Percentiles rank a stretch among this genome's conserved stretches.
phyloP scores from a whole-genome alignment of 164 flowering plant species.

The Warburgia ugandensis region DNA sequence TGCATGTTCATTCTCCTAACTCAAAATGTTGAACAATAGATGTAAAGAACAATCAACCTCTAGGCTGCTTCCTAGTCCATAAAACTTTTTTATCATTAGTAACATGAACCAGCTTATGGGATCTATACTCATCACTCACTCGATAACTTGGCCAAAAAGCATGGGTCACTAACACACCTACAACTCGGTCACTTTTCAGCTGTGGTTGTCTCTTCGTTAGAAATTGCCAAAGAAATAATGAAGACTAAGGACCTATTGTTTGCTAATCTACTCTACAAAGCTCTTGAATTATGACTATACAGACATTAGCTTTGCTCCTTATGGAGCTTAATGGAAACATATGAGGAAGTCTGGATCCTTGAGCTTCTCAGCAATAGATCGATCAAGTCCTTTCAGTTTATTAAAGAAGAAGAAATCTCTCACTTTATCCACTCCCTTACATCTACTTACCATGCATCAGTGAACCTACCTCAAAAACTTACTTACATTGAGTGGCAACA shows the following conservation, averaged over 20 bases:
- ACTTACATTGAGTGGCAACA: background rate
- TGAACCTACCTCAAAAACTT: background rate
- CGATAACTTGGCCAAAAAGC: background rate
- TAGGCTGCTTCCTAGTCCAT: too few species aligned
- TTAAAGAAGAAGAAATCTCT: too few species aligned
- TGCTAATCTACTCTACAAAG: background rate
- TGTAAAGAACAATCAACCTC: too few species aligned
- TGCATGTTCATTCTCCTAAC: too few species aligned
- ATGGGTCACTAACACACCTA: background rate
- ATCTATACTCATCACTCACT: background rate
- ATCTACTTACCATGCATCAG: background rate
- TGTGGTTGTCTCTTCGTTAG: background rate
- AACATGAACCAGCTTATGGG: too few species aligned
- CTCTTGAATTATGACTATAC: background rate
- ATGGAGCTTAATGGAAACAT: background rate
- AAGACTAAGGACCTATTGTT: background rate
- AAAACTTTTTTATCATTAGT: too few species aligned
- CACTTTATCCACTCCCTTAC: background rate
- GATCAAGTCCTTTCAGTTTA: background rate
- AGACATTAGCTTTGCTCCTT: background rate
- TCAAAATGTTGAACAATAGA: too few species aligned
- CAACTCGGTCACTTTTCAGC: background rate
- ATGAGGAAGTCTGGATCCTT: background rate
- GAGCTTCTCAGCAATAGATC: background rate
- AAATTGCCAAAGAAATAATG: background rate